Evolutionary conservation across 306 rosid species (phyloP).

Genomic region (Alnus glutinosa): DNA sequence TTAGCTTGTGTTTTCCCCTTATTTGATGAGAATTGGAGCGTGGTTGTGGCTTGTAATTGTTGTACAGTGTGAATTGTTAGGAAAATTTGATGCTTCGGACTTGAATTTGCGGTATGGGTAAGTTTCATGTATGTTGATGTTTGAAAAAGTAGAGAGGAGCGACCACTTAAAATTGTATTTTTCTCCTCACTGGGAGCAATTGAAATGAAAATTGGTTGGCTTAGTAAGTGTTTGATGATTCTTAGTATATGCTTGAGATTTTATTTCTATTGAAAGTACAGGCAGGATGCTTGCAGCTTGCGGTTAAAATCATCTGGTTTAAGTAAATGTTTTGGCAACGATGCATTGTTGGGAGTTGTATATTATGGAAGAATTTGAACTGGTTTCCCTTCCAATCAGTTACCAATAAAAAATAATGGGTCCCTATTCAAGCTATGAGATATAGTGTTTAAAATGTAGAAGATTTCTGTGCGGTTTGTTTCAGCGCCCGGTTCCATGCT

Average conservation of each 20-base stretch:
- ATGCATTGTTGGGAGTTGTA: not conserved
- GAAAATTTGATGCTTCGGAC: slow-evolving; percentile 26
- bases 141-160: slow-evolving; percentile 25
- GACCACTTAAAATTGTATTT: not conserved
- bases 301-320: not conserved
- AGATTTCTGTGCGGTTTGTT: not conserved
- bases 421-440: not conserved
- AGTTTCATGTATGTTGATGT: slow-evolving; percentile 15
- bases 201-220: slow-evolving; percentile 15
- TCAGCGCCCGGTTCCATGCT: too few relatives aligned
- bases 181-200: slow-evolving; percentile 6
- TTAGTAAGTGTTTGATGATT: not conserved
- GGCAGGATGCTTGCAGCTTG: slow-evolving; percentile 18
- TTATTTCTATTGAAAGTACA: slow-evolving; percentile 3
- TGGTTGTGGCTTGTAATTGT: slow-evolving; percentile 39
- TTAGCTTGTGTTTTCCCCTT: slow-evolving; percentile 34
- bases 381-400: not conserved
- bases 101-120: slow-evolving; percentile 22
- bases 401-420: not conserved
- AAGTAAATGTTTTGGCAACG: slow-evolving; percentile 3
- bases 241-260: not conserved
- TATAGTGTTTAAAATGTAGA: not conserved
- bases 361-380: not conserved
- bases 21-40: slow-evolving; percentile 38
- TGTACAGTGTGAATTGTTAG: slow-evolving; percentile 23